Base-by-base conservation (phyloP, 1,284 basidiomycete genomes). In the Ustilago sp. region DNA sequence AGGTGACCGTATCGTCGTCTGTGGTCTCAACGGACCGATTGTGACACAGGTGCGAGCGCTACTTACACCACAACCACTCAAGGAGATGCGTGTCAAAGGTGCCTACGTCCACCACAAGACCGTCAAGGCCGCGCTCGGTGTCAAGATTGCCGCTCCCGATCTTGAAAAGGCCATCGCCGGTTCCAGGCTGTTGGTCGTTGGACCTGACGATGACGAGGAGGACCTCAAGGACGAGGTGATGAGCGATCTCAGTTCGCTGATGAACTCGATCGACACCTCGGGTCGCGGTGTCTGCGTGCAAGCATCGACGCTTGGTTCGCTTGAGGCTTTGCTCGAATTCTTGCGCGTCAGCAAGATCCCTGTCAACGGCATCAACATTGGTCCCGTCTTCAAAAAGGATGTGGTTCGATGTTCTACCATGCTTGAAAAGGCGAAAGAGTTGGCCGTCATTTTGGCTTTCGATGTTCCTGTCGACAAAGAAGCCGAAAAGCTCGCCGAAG, bases 151-250 rank as follows among this genome's bases (percentile, higher is more conserved):
- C 34, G 97, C 94, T 0, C 93, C 96, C 1, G 96, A 98, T 86
- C 91, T 99, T 35, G 97, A 99, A 84, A 98, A 98, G 87, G 96
- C 97, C n/a, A 97, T 99, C 75, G 95, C 96, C 68, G 97, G 97
- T 85, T 98, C 96, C 52, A 92, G 95, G 15, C 88, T 99, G 68
- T 90, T 98, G 52, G 94, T 99, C 45, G 90, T 92, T 64, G 93
- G 94, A 15, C 93, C 94, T 61, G 94, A 98, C 82, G 95, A 98
- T 81, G 95, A 98, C 79, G 96, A 98, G 85, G 96, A 98, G 67
- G 93, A 95, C 54, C 88, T 98, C 62, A 93, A 92, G 86, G 95
- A 98, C 68, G 94, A 98, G 87, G 92, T 98, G 82, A 98, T 98
- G 95, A 92, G 93, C 43, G 97, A 99, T 86, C 89, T 99, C 51